Percentiles rank a stretch among this genome's conserved stretches.
phyloP scores from a whole-genome alignment of 164 flowering plant genomes.

The Magnolia sinica region DNA sequence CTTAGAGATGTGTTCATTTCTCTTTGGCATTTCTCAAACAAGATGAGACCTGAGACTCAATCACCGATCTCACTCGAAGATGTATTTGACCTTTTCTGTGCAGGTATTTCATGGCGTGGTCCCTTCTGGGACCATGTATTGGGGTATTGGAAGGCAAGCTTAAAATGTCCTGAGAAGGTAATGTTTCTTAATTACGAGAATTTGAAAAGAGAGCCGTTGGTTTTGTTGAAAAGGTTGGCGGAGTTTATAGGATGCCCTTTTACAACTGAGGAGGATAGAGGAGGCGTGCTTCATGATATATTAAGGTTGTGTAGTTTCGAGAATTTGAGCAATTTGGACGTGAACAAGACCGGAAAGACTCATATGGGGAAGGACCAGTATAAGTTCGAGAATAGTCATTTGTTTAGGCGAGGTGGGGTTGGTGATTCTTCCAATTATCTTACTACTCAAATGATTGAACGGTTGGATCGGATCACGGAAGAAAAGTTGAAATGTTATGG shows the following conservation, averaged over 20 bases:
- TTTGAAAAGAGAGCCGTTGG: slow-evolving; percentile 17
- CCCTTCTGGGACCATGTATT: slow-evolving; percentile 24
- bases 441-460: neutral
- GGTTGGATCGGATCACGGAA: neutral
- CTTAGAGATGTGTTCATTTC: slow-evolving; percentile 41
- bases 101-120: slow-evolving; percentile 28
- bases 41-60: neutral
- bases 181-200: slow-evolving; percentile 45
- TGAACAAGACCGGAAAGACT: slow-evolving; percentile 1
- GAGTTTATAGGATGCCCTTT: slow-evolving; percentile 34
- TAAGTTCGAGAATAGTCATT: neutral
- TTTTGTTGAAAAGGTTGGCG: slow-evolving; percentile 22
- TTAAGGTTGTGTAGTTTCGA: slow-evolving; percentile 6
- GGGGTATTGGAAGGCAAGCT: slow-evolving; percentile 17
- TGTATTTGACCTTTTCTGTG: slow-evolving; percentile 29
- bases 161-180: slow-evolving; percentile 28
- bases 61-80: slow-evolving; percentile 18
- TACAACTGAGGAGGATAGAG: neutral
- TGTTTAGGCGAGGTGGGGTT: slow-evolving; percentile 2
- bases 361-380: too few relatives aligned
- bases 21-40: slow-evolving; percentile 31
- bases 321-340: slow-evolving; percentile 8
- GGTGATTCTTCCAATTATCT: slow-evolving; percentile 3
- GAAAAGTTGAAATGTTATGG: slow-evolving; percentile 1
- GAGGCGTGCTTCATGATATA: neutral